Conservation (phyloP, 2,329 filamentous ascomycete genomes). For the Gaeumannomyces tritici region DNA sequence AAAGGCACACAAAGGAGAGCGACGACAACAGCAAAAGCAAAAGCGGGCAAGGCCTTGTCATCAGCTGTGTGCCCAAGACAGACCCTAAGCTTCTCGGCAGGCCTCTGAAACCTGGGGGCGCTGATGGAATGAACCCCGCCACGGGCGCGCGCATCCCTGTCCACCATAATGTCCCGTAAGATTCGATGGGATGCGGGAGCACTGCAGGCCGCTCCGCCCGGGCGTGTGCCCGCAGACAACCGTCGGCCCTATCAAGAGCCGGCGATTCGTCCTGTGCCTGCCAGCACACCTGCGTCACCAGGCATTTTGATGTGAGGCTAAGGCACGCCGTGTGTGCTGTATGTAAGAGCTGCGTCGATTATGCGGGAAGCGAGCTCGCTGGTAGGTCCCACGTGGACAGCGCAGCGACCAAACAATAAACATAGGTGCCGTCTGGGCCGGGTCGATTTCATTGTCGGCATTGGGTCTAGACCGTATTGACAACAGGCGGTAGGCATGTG, state of each 20-base stretch:
- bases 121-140: slow-evolving; percentile 3
- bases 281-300: neutral
- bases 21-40: neutral
- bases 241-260: neutral
- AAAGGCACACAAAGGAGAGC: neutral
- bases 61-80: neutral
- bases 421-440: neutral
- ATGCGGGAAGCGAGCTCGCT: neutral
- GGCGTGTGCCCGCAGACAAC: neutral
- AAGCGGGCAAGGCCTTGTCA: neutral
- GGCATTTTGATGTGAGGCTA: neutral
- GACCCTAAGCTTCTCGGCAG: neutral
- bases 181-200: neutral
- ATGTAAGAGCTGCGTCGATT: neutral
- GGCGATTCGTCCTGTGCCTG: neutral
- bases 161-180: neutral
- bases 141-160: neutral
- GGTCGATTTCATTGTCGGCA: neutral
- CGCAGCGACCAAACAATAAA: neutral
- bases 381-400: neutral
- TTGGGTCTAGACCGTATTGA: too few relatives aligned
- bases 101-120: slow-evolving; percentile 3
- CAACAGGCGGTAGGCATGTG: too few relatives aligned
- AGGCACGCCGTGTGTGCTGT: neutral
- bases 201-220: neutral